A percentile compares a stretch with the other conserved stretches of the same genome.
Evolutionary conservation across 163 green algal species (phyloP).

Genomic region (Botryococcus braunii): DNA sequence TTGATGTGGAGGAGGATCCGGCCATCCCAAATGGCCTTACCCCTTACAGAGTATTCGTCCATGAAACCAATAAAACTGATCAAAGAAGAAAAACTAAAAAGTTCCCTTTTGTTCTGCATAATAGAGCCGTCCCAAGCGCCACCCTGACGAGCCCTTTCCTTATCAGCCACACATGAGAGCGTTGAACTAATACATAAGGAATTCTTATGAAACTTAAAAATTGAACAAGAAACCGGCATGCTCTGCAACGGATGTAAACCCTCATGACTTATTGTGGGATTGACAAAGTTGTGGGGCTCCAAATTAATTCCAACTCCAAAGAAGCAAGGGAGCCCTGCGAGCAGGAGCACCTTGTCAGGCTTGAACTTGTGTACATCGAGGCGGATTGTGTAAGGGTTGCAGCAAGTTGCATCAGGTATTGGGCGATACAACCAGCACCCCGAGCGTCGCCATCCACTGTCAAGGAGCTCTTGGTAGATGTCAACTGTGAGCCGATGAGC

Average conservation of each 20-base stretch:
- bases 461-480: slow-evolving; percentile 29
- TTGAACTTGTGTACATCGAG: slow-evolving; percentile 23
- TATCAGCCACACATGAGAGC: not conserved
- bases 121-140: no score
- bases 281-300: not conserved
- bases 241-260: not conserved
- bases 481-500: slow-evolving; percentile 20
- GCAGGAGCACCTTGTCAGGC: slow-evolving; percentile 2
- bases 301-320: not conserved
- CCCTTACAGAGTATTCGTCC: not conserved
- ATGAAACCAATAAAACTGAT: no score
- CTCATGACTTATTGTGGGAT: not conserved
- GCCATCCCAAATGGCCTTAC: not conserved
- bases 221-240: not conserved
- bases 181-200: not conserved
- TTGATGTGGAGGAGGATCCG: not conserved
- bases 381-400: slow-evolving; percentile 33
- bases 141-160: no score
- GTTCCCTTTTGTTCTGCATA: no score
- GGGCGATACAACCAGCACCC: slow-evolving; percentile 32
- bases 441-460: slow-evolving; percentile 39
- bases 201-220: not conserved
- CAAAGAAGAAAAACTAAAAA: no score
- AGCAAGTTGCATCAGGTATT: slow-evolving; percentile 19
- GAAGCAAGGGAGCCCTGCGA: not conserved